Conservation (phyloP, 2,329 filamentous ascomycete species). For the Trichoderma gracile region DNA sequence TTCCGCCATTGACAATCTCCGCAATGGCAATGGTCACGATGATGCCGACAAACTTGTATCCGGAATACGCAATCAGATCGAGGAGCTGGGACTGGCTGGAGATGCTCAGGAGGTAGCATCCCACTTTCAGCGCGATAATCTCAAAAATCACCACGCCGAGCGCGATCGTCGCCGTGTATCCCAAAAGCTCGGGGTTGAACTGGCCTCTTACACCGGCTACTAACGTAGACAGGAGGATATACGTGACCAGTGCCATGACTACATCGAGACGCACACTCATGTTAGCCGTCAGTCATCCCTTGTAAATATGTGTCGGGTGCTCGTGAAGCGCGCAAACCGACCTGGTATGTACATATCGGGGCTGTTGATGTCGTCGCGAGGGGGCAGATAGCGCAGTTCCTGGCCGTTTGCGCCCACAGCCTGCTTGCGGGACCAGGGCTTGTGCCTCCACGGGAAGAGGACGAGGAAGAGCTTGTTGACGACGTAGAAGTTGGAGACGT, state of each 20-base stretch:
- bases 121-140: constrained; percentile 85
- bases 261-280: not conserved
- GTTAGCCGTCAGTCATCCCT: constrained; percentile 30
- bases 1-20: constrained; percentile 74
- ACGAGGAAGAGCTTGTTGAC: constrained; percentile 90
- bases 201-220: constrained; percentile 85
- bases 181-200: constrained; percentile 92
- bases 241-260: constrained; percentile 96
- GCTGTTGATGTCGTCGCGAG: constrained; percentile 93
- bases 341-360: constrained; percentile 98
- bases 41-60: constrained; percentile 98
- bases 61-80: constrained; percentile 92
- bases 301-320: no score
- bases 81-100: constrained; percentile 91
- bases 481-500: constrained; percentile 97
- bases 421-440: constrained; percentile 94
- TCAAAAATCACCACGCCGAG: constrained; percentile 82
- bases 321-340: constrained; percentile 34
- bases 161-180: constrained; percentile 82
- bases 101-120: constrained; percentile 91
- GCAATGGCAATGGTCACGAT: constrained; percentile 83
- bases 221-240: constrained; percentile 89
- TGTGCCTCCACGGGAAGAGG: constrained; percentile 95
- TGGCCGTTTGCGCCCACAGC: constrained; percentile 68
- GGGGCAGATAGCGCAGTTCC: constrained; percentile 80